Evolutionary conservation across 208 protist genomes (phyloP).

Genomic region (Trypanosoma cruzi): DNA sequence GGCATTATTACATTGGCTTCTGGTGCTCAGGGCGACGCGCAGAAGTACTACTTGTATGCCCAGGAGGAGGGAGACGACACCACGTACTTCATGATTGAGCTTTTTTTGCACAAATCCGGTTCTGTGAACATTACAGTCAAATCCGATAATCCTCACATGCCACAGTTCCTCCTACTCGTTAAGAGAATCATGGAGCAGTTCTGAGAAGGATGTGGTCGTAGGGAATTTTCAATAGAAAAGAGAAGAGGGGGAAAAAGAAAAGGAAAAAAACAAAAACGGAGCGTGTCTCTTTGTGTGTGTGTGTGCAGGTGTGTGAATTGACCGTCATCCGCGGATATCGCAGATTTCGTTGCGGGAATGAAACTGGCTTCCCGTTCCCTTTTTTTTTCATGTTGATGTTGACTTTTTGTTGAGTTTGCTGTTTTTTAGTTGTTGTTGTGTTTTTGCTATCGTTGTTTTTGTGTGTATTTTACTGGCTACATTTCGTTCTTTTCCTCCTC

Average conservation of each 20-base stretch:
- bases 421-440: too few species aligned
- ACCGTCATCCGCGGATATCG: neutral
- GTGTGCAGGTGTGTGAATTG: neutral
- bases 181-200: slow-evolving; percentile 25
- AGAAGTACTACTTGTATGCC: slow-evolving; percentile 58
- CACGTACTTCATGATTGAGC: slow-evolving; percentile 41
- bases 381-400: neutral
- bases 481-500: neutral
- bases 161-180: slow-evolving; percentile 20
- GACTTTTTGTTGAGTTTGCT: too few species aligned
- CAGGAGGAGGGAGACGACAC: slow-evolving; percentile 27
- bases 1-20: slow-evolving; percentile 61
- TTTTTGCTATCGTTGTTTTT: neutral
- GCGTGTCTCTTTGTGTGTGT: neutral
- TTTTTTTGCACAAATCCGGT: slow-evolving; percentile 31
- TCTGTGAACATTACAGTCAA: slow-evolving; percentile 45
- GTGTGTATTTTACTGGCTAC: neutral
- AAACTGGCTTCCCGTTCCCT: neutral
- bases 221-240: neutral
- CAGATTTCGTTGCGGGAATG: neutral
- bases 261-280: slow-evolving; percentile 4
- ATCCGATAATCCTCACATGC: slow-evolving; percentile 21
- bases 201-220: neutral
- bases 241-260: too few species aligned
- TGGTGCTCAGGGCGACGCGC: slow-evolving; percentile 35